Percentiles rank a stretch among this genome's conserved stretches.
Evolutionary conservation across 2,329 filamentous ascomycete species (phyloP).

Genomic region (Phialophora verrucosa): DNA sequence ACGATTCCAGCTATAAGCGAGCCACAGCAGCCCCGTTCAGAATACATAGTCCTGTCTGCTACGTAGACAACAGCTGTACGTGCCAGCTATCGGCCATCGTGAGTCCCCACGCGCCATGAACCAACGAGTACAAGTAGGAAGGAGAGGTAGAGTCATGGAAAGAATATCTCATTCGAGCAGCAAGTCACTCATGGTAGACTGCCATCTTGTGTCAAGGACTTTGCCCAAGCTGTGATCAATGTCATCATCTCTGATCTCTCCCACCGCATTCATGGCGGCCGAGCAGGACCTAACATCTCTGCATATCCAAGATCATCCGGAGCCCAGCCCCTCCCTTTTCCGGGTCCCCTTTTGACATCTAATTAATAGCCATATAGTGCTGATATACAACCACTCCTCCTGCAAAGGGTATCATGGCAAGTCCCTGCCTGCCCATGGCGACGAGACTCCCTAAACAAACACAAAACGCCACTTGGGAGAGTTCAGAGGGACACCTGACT

Average conservation of each 20-base stretch:
- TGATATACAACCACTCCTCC: conserved; percentile 8
- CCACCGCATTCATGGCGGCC: background rate
- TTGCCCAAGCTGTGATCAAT: background rate
- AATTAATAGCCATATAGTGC: conserved; percentile 15
- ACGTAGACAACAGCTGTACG: too few relatives aligned
- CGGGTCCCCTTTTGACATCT: background rate
- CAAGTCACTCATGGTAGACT: background rate
- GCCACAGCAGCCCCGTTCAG: background rate
- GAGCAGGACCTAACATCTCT: background rate
- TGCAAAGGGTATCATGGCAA: conserved; percentile 9
- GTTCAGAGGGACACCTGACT: background rate
- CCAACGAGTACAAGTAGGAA: background rate
- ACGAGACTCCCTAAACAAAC: background rate
- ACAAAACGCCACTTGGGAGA: background rate
- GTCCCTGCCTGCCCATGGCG: background rate
- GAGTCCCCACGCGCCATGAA: background rate
- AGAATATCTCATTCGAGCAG: background rate
- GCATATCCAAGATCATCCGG: conserved; percentile 13
- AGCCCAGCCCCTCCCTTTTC: background rate
- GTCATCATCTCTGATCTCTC: background rate
- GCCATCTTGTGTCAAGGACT: background rate
- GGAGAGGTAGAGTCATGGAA: background rate
- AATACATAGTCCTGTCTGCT: background rate
- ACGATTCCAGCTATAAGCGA: background rate
- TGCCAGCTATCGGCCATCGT: background rate